Conservation (phyloP, 768 basidiomycete species). For the Suillus variegatus region DNA sequence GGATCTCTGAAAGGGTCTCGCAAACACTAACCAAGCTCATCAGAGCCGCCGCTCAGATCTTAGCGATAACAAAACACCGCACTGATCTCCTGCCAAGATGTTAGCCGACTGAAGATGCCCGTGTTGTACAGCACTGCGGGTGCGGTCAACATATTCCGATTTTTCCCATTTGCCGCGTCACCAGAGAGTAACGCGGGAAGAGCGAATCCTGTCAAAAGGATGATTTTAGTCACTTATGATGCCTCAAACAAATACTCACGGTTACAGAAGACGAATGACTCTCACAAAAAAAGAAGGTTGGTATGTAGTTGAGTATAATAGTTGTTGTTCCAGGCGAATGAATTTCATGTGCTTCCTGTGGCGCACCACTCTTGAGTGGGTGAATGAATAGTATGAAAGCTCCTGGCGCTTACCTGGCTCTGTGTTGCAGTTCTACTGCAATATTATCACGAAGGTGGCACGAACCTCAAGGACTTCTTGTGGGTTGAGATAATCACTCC, state of each 20-base stretch:
- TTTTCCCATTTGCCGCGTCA: conserved; percentile 21
- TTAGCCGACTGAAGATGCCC: conserved; percentile 39
- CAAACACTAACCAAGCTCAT: conserved; percentile 16
- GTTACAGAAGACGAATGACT: conserved; percentile 29
- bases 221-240: not conserved
- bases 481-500: not conserved
- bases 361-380: conserved; percentile 15
- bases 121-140: conserved; percentile 34
- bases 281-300: conserved; percentile 21
- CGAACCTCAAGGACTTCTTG: not conserved
- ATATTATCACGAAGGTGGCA: not conserved
- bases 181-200: conserved; percentile 10
- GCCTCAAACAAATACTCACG: conserved; percentile 16
- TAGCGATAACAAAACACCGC: not conserved
- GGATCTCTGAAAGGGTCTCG: conserved; percentile 17
- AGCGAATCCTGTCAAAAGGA: conserved; percentile 15
- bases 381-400: not conserved
- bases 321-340: conserved; percentile 33
- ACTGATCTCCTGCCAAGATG: conserved; percentile 35
- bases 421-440: not conserved
- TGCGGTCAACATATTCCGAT: conserved; percentile 26
- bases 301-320: conserved; percentile 26
- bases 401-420: not conserved
- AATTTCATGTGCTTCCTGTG: conserved; percentile 28
- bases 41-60: not conserved